A percentile compares a stretch with the other conserved stretches of the same genome.
Conservation (phyloP, 768 basidiomycete genomes). For the Harrya chromipes region DNA sequence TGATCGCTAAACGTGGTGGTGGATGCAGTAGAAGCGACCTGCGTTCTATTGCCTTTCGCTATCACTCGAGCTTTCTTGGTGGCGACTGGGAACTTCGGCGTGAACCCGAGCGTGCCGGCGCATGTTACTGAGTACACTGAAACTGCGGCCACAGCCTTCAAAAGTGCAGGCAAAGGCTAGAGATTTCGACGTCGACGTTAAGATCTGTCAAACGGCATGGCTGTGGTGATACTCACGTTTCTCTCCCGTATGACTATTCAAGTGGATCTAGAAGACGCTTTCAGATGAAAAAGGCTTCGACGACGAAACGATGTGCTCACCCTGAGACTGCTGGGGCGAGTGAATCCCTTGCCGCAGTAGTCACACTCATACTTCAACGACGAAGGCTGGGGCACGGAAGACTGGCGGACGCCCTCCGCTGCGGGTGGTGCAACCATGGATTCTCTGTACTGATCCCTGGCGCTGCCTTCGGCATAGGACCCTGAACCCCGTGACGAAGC, state of each 20-base stretch:
- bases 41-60: conserved; percentile 35
- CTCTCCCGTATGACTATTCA: conserved; percentile 83
- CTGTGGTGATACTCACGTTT: conserved; percentile 55
- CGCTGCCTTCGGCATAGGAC: conserved; percentile 14
- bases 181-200: conserved; percentile 7
- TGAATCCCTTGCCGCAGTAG: conserved; percentile 81
- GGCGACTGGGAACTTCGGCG: conserved; percentile 31
- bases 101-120: conserved; percentile 80
- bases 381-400: conserved; percentile 29
- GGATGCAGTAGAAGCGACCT: conserved; percentile 7
- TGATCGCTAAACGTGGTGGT: conserved; percentile 9
- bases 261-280: conserved; percentile 56
- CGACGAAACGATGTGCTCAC: conserved; percentile 33
- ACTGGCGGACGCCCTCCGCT: conserved; percentile 14
- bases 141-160: conserved; percentile 73
- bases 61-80: conserved; percentile 42
- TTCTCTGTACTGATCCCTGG: conserved; percentile 21
- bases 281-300: not conserved
- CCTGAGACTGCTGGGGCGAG: conserved; percentile 79
- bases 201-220: conserved; percentile 7
- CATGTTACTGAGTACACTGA: conserved; percentile 89
- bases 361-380: conserved; percentile 66
- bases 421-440: conserved; percentile 1
- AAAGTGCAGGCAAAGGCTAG: conserved; percentile 75
- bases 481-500: conserved; percentile 21